Evolutionary conservation across 768 basidiomycete species (phyloP).

Genomic region (Austroboletus eburneus): DNA sequence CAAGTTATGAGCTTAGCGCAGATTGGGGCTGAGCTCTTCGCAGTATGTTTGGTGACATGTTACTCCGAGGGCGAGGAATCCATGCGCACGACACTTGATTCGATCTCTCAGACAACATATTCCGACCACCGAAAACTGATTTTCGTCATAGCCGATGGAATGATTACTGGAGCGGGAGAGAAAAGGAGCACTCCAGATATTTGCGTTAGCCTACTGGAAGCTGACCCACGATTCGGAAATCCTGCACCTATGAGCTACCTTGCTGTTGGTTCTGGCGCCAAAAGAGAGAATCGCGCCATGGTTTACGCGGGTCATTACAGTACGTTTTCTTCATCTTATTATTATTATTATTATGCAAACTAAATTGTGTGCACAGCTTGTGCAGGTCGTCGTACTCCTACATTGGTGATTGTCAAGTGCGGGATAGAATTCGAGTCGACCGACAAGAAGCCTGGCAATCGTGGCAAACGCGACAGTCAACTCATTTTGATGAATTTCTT

Average conservation of each 20-base stretch:
- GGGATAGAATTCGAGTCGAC: slow-evolving; percentile 81
- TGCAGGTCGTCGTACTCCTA: slow-evolving; percentile 88
- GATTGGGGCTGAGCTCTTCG: slow-evolving; percentile 93
- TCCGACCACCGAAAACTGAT: slow-evolving; percentile 89
- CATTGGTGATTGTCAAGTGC: slow-evolving; percentile 93
- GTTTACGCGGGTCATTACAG: slow-evolving; percentile 99
- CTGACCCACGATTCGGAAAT: slow-evolving; percentile 93
- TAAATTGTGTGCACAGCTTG: slow-evolving; percentile 45
- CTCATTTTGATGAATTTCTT: slow-evolving; percentile 99
- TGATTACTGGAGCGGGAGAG: slow-evolving; percentile 98
- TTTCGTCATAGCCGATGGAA: slow-evolving; percentile 94
- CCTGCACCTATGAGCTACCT: slow-evolving; percentile 91
- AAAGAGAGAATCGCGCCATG: slow-evolving; percentile 92
- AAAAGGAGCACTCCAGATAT: slow-evolving; percentile 95
- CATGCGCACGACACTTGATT: slow-evolving; percentile 86
- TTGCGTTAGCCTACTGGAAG: slow-evolving; percentile 86
- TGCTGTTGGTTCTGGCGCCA: slow-evolving; percentile 86
- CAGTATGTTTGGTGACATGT: slow-evolving; percentile 93
- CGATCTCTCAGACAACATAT: slow-evolving; percentile 87
- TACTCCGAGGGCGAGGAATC: slow-evolving; percentile 97
- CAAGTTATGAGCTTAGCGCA: slow-evolving; percentile 74
- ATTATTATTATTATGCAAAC: too few relatives aligned
- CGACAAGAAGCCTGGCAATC: slow-evolving; percentile 95
- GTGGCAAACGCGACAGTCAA: slow-evolving; percentile 98
- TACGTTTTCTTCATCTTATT: too few relatives aligned